A percentile compares a stretch with the other conserved stretches of the same genome.
These are phyloP conservation scores for Solanum sparsipilum DNA, from an alignment of 257 asterid species.

Conservation along the genomic window DNA sequence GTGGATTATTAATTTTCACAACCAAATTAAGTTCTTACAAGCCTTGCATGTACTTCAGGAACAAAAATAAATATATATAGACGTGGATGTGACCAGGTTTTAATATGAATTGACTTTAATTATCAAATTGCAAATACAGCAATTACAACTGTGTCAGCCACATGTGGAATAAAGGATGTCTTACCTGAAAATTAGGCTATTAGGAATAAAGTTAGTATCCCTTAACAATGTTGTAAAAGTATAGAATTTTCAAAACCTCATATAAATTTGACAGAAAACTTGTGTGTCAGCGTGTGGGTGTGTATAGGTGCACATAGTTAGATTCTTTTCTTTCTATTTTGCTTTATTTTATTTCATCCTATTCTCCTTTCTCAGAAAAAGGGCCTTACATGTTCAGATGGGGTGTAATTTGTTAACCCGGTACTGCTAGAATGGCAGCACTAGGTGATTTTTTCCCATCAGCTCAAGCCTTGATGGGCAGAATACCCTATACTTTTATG, in stretches of 20 bases:
- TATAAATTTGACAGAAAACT: neutral
- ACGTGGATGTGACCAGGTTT: neutral
- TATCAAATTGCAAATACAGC: neutral
- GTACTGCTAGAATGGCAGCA: neutral
- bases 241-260: neutral
- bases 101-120: neutral
- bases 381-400: neutral
- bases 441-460: neutral
- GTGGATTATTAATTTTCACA: neutral
- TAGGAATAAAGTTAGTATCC: neutral
- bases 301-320: neutral
- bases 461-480: neutral
- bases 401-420: neutral
- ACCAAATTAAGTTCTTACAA: neutral
- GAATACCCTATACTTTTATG: neutral
- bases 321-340: neutral
- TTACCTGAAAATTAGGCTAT: neutral
- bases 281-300: neutral
- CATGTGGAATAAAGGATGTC: neutral
- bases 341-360: neutral
- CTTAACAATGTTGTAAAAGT: neutral
- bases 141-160: neutral
- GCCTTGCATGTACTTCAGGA: neutral
- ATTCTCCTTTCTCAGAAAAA: neutral
- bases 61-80: neutral